Base-by-base conservation (phyloP, 352 stramenopile species). In the Globisporangium solare region DNA sequence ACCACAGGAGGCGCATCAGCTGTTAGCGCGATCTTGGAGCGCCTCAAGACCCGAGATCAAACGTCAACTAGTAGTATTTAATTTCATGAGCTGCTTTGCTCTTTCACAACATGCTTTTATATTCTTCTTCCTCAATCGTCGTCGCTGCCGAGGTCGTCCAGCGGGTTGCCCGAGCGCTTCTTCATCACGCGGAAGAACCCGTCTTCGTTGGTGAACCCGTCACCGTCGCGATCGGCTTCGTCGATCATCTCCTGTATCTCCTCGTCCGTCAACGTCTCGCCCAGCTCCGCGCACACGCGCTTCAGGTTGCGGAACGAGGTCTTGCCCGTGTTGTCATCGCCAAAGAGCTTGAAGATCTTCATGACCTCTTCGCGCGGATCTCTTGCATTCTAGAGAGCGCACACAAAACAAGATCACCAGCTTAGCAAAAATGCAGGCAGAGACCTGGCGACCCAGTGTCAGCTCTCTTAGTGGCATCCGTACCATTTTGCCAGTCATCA, bases 121-220 rank as follows among this genome's bases (percentile, higher is more conserved):
- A n/a, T n/a, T n/a, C n/a, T 35, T 35, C 1, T 4, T 51, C 6
- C 10, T 80, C 43, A 94, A 47, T 97, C 90, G 40, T 97, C 87
- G 64, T 97, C 90, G 42, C 83, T 94, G 49, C 94, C 84, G 10
- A 97, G 66, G 61, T 97, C 91, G 56, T 97, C 90, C 12, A 97
- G 68, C 3, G 92, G 92, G 48, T 97, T 96, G 6, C 96, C 92
- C 14, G 86, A 94, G 6, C 92, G 85, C 64, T 98, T 98, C 60
- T 97, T 97, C 94, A 98, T 98, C 32, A 98, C 89, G 12, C 90
- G 83, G 63, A 96, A 97, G 66, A 98, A 98, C 57, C 98, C 94
- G 24, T 98, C 93, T 47, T 97, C 86, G 59, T 97, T 98, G 66
- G 98, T 97, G 18, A 97, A 72, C 0, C 92, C 92, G 61, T 98